phyloP scores from a whole-genome alignment of 257 asterid genomes.

The Ilex aquifolium region DNA sequence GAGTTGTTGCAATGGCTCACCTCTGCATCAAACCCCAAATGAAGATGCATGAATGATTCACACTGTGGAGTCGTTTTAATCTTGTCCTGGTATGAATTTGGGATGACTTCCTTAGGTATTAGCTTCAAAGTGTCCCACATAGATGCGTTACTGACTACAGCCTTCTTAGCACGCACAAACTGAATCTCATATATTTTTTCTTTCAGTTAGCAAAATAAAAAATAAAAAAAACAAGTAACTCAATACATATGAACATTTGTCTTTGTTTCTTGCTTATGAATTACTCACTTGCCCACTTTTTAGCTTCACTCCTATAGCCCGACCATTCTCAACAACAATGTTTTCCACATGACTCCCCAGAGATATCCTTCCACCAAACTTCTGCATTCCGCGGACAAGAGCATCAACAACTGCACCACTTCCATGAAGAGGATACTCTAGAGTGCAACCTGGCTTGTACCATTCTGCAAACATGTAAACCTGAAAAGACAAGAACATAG shows the following conservation, averaged over 20 bases:
- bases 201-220: neutral
- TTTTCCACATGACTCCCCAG: conserved; percentile 79
- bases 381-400: conserved; percentile 75
- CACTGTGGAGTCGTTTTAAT: conserved; percentile 72
- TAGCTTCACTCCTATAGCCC: conserved; percentile 85
- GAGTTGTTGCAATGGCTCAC: conserved; percentile 28
- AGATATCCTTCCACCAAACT: conserved; percentile 81
- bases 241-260: neutral
- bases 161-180: conserved; percentile 84
- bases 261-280: conserved; percentile 3
- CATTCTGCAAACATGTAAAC: conserved; percentile 95
- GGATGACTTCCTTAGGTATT: conserved; percentile 63
- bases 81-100: conserved; percentile 56
- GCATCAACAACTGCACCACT: conserved; percentile 86
- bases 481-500: conserved; percentile 29
- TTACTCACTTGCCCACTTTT: conserved; percentile 82
- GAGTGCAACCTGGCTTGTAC: conserved; percentile 86
- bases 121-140: conserved; percentile 92
- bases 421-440: conserved; percentile 92
- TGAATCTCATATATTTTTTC: neutral
- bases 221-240: neutral
- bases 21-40: conserved; percentile 82
- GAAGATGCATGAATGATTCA: conserved; percentile 98
- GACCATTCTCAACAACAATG: conserved; percentile 78
- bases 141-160: conserved; percentile 92